Evolutionary conservation across 148 eudicot genomes (phyloP).

Genomic region (Nepenthes gracilis): DNA sequence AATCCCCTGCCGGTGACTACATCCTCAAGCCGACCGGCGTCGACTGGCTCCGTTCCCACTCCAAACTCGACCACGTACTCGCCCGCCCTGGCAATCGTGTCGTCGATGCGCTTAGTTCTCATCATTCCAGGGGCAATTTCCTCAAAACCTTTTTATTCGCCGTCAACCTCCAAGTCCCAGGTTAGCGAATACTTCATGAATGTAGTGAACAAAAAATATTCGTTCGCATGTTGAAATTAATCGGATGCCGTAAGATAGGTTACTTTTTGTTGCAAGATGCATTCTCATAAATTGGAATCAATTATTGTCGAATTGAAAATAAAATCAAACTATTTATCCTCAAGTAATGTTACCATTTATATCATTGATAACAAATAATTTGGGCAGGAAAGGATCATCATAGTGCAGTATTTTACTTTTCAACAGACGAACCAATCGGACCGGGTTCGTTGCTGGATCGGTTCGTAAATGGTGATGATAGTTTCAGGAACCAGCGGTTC

Average conservation of each 20-base stretch:
- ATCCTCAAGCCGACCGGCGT: conserved; percentile 72
- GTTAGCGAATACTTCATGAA: conserved; percentile 1
- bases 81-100: conserved; percentile 64
- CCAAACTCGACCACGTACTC: conserved; percentile 70
- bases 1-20: conserved; percentile 48
- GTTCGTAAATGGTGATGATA: conserved; percentile 65
- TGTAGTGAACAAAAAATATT: too few species aligned
- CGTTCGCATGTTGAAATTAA: too few species aligned
- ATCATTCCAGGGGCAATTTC: conserved; percentile 17
- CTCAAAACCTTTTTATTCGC: conserved; percentile 57
- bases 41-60: conserved; percentile 63
- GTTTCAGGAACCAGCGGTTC: conserved; percentile 54
- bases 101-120: conserved; percentile 23
- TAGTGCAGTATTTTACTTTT: conserved; percentile 80
- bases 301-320: too few species aligned
- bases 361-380: too few species aligned
- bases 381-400: conserved; percentile 53
- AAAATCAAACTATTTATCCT: too few species aligned
- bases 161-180: conserved; percentile 76
- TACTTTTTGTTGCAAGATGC: too few species aligned
- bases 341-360: too few species aligned
- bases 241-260: too few species aligned
- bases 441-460: conserved; percentile 48
- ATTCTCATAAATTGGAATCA: too few species aligned
- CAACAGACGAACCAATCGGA: conserved; percentile 52